Percentiles rank a stretch among this genome's conserved stretches.
These are phyloP conservation scores for Globisporangium mamillatum DNA, from an alignment of 352 stramenopile species.

Conservation along the genomic window DNA sequence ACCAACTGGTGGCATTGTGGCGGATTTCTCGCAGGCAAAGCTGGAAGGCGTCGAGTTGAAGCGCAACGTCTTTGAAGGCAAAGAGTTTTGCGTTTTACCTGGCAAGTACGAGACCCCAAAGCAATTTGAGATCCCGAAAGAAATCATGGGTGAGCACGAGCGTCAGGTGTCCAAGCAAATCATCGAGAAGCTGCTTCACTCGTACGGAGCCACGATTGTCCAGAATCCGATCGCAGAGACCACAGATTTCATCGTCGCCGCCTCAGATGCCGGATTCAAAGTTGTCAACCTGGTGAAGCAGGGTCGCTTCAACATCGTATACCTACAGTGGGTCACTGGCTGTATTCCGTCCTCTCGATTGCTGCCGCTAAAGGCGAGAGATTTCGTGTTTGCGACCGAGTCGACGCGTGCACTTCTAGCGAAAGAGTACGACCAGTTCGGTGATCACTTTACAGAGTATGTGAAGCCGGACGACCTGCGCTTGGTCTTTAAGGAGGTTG, in stretches of 20 bases:
- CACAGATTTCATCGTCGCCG: constrained; percentile 66
- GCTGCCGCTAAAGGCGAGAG: constrained; percentile 40
- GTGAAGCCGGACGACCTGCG: constrained; percentile 45
- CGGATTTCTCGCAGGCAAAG: constrained; percentile 59
- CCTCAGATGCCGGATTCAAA: constrained; percentile 67
- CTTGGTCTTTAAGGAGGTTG: constrained; percentile 46
- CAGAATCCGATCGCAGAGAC: constrained; percentile 72
- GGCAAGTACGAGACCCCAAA: constrained; percentile 52
- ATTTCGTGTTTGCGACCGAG: constrained; percentile 75
- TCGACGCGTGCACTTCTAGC: constrained; percentile 45
- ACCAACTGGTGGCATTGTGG: constrained; percentile 36
- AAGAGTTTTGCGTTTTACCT: constrained; percentile 78
- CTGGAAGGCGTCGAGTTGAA: constrained; percentile 54
- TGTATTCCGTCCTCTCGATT: constrained; percentile 38
- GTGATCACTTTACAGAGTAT: constrained; percentile 72
- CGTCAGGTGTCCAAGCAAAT: constrained; percentile 53
- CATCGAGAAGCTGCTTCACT: constrained; percentile 73
- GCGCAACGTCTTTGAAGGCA: constrained; percentile 59
- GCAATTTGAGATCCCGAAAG: constrained; percentile 27
- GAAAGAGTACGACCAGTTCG: constrained; percentile 70
- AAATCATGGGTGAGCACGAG: constrained; percentile 30
- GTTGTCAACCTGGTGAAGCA: constrained; percentile 81
- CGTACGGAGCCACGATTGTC: constrained; percentile 61
- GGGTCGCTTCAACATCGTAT: constrained; percentile 70
- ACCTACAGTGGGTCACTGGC: constrained; percentile 54